Percentiles rank a stretch among this genome's conserved stretches.
These are phyloP conservation scores for Roridomyces roridus DNA, from an alignment of 768 basidiomycete genomes.

Conservation along the genomic window DNA sequence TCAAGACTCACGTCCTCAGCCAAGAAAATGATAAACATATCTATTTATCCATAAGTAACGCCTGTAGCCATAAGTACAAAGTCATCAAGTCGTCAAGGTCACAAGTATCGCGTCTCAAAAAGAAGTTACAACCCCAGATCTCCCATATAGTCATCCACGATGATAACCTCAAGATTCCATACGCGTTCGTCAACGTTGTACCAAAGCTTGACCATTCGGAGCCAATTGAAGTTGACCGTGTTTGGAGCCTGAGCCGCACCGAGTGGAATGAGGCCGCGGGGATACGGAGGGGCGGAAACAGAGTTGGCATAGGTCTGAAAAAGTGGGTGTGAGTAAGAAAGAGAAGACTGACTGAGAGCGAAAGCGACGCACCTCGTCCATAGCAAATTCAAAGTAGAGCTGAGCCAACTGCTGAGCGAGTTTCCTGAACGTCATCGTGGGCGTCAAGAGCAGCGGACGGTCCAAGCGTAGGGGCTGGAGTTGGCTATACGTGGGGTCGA, in stretches of 20 bases:
- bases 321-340: neutral
- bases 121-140: no score
- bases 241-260: no score
- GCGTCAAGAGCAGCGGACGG: neutral
- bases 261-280: neutral
- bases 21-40: no score
- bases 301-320: neutral
- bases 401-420: neutral
- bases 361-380: neutral
- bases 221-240: slow-evolving; percentile 3
- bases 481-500: neutral
- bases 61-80: no score
- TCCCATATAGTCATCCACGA: slow-evolving; percentile 15
- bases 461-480: neutral
- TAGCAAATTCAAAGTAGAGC: neutral
- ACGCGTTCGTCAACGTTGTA: neutral
- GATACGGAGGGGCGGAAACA: neutral
- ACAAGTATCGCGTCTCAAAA: no score
- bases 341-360: neutral
- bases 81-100: no score
- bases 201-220: slow-evolving; percentile 15
- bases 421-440: neutral
- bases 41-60: no score
- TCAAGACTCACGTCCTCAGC: no score
- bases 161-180: slow-evolving; percentile 1